A percentile compares a stretch with the other conserved stretches of the same genome.
Evolutionary conservation across 2,329 filamentous ascomycete genomes (phyloP).

Genomic region (Lasiodiplodia hormozganensis): DNA sequence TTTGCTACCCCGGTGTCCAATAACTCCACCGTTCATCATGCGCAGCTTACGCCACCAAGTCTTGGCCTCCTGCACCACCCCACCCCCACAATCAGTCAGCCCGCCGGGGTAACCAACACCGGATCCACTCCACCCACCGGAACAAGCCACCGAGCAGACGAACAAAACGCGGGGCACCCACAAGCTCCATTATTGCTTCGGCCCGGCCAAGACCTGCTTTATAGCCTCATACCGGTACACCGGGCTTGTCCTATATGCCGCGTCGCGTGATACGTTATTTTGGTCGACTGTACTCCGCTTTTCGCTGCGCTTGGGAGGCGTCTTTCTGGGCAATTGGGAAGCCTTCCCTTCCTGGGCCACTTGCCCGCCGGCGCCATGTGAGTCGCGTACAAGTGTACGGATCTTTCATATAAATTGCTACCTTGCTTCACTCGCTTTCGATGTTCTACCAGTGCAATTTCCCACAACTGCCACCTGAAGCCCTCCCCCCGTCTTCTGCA

Average conservation of each 20-base stretch:
- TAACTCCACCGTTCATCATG: slow-evolving; percentile 3
- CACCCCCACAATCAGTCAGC: slow-evolving; percentile 1
- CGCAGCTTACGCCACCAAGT: slow-evolving; percentile 2
- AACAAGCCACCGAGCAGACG: slow-evolving; percentile 6
- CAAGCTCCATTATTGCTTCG: slow-evolving; percentile 7
- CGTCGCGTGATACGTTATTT: slow-evolving; percentile 17
- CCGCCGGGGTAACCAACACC: slow-evolving; percentile 3
- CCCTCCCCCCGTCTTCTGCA: not conserved
- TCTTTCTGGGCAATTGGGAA: not conserved
- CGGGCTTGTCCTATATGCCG: not conserved
- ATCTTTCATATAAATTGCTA: not conserved
- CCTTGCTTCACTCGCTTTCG: not conserved
- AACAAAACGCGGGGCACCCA: slow-evolving; percentile 17
- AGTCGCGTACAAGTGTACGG: not conserved
- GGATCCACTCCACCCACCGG: slow-evolving; percentile 17
- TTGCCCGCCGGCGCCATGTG: not conserved
- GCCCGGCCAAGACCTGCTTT: slow-evolving; percentile 3
- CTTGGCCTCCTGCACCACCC: slow-evolving; percentile 7
- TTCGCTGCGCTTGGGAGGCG: not conserved
- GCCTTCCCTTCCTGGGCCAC: not conserved
- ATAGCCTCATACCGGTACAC: not conserved
- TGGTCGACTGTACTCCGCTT: slow-evolving; percentile 13
- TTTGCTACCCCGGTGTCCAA: not conserved
- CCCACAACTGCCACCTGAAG: not conserved
- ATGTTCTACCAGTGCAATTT: not conserved